A percentile compares a stretch with the other conserved stretches of the same genome.
Conservation (phyloP, 768 basidiomycete species). For the Hygrophorus pudorinus region DNA sequence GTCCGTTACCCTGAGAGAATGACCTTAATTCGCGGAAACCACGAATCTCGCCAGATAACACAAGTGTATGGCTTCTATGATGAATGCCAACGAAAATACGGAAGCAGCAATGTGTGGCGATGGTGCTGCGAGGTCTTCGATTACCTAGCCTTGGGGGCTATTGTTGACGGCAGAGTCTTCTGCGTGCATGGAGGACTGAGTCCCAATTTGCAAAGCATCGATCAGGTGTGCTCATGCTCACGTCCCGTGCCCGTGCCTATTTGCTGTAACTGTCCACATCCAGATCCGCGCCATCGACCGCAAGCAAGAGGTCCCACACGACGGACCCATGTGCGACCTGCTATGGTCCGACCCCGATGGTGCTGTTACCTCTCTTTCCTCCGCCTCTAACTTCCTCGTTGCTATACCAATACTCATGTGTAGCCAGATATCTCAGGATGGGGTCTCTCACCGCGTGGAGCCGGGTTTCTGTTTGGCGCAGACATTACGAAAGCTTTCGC, state of each 20-base stretch:
- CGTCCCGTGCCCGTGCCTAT: neutral
- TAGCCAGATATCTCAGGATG: slow-evolving; percentile 78
- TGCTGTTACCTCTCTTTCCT: slow-evolving; percentile 22
- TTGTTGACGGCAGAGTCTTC: slow-evolving; percentile 96
- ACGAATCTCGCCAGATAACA: slow-evolving; percentile 95
- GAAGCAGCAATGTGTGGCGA: slow-evolving; percentile 88
- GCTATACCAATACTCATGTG: neutral
- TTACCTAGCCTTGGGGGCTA: slow-evolving; percentile 86
- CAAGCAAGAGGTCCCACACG: slow-evolving; percentile 96
- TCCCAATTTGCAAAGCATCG: slow-evolving; percentile 76
- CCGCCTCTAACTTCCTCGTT: neutral
- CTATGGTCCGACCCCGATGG: slow-evolving; percentile 99
- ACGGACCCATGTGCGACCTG: slow-evolving; percentile 97
- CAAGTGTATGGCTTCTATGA: slow-evolving; percentile 95
- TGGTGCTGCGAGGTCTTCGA: slow-evolving; percentile 99
- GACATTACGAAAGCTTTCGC: slow-evolving; percentile 87
- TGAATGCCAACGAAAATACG: slow-evolving; percentile 95
- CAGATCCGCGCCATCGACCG: slow-evolving; percentile 92
- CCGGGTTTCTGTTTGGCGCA: slow-evolving; percentile 89
- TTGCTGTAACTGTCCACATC: slow-evolving; percentile 9
- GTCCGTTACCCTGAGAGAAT: slow-evolving; percentile 96
- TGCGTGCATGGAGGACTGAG: slow-evolving; percentile 97
- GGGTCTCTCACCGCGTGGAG: slow-evolving; percentile 96
- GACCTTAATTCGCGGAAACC: slow-evolving; percentile 94
- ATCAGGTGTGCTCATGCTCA: slow-evolving; percentile 54